Conservation (phyloP, 116 monocot species). For the Iris pallida region DNA sequence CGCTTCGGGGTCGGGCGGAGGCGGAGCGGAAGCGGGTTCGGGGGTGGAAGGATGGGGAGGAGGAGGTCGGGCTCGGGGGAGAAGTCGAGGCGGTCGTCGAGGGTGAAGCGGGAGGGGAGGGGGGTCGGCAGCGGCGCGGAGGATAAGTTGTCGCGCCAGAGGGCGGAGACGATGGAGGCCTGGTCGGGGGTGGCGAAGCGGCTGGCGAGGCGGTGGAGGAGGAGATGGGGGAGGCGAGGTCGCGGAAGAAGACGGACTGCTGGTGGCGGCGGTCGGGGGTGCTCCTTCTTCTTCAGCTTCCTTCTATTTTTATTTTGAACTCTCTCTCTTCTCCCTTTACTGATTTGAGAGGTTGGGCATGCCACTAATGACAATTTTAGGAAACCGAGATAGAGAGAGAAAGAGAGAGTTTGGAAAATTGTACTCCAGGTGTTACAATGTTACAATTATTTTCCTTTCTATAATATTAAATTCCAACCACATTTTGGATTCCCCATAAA, state of each 20-base stretch:
- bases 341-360: too few species aligned
- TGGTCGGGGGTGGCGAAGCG: slow-evolving; percentile 46
- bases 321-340: too few species aligned
- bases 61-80: slow-evolving; percentile 46
- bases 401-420: too few species aligned
- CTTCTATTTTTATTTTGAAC: too few species aligned
- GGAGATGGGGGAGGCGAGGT: slow-evolving; percentile 55
- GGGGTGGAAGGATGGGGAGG: slow-evolving; percentile 25
- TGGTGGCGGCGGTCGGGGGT: background rate
- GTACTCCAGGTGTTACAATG: too few species aligned
- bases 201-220: slow-evolving; percentile 21
- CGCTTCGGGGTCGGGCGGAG: slow-evolving; percentile 14
- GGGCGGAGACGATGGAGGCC: slow-evolving; percentile 47
- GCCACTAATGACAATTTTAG: too few species aligned
- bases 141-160: slow-evolving; percentile 40
- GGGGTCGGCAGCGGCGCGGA: slow-evolving; percentile 12
- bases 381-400: too few species aligned
- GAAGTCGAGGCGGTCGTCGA: slow-evolving; percentile 75
- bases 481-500: too few species aligned
- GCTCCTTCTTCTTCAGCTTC: too few species aligned
- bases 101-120: slow-evolving; percentile 78
- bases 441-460: too few species aligned
- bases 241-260: slow-evolving; percentile 60
- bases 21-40: background rate
- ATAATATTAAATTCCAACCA: too few species aligned